Evolutionary conservation across 805 yeast species (phyloP).

Genomic region (Saccharomycopsis sp.): DNA sequence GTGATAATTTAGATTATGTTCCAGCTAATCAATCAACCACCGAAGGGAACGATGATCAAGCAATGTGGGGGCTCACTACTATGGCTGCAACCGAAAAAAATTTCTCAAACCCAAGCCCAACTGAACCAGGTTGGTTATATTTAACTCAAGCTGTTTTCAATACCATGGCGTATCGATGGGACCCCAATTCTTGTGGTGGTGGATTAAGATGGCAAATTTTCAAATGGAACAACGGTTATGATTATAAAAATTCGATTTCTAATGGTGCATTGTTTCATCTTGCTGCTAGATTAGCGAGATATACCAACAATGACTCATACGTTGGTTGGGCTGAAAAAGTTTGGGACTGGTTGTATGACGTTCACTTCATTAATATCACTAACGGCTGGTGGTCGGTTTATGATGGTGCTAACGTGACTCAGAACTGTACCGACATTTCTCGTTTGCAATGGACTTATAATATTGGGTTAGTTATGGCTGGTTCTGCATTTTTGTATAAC

Average conservation of each 20-base stretch:
- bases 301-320: conserved; percentile 67
- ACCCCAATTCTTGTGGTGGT: conserved; percentile 62
- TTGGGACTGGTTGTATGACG: conserved; percentile 73
- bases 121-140: conserved; percentile 69
- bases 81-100: conserved; percentile 90
- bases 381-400: conserved; percentile 38
- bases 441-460: conserved; percentile 79
- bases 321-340: conserved; percentile 66
- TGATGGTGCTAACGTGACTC: conserved; percentile 58
- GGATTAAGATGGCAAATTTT: conserved; percentile 97
- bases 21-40: conserved; percentile 85
- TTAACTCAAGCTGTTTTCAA: conserved; percentile 86
- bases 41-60: conserved; percentile 98
- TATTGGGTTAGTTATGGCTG: conserved; percentile 71
- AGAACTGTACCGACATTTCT: conserved; percentile 57
- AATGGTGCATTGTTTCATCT: conserved; percentile 85
- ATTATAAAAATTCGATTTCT: conserved; percentile 86
- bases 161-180: conserved; percentile 91
- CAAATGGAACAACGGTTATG: conserved; percentile 89
- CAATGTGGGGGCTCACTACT: conserved; percentile 91
- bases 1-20: conserved; percentile 68
- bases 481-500: conserved; percentile 76
- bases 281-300: conserved; percentile 82
- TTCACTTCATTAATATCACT: conserved; percentile 37
- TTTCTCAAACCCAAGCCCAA: conserved; percentile 60